Evolutionary conservation across 306 rosid species (phyloP), one percentile per base, ranked within the genome.

Genomic region (Parietaria judaica): DNA sequence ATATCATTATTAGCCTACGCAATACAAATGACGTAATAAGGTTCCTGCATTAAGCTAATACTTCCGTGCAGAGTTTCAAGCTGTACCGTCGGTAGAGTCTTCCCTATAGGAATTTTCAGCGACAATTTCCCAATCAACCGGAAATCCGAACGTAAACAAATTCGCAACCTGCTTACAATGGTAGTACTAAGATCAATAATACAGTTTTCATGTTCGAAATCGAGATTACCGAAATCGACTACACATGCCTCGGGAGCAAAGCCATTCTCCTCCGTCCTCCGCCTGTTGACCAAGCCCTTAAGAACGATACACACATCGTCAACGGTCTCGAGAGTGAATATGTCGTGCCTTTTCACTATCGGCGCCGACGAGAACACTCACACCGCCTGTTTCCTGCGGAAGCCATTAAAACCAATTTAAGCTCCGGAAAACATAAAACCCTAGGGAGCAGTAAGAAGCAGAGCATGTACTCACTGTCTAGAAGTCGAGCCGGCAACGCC

Each of bases 291-390:
- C 70, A 76, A 62, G 36, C 97, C 88, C 8, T 13, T 57, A 23
- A 86, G 36, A 34, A 77, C 4, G 63, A 90, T 23, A 54, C 47
- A 69, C 14, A 71, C 46, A 39, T 84, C 94, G 72, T 90, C 97
- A 1, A 66, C 79, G 1, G 95, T 90, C 87, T 80, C 88, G 6
- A 86, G 66, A 12, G 83, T 80, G 71, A 72, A 71, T 39, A 67
- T 15, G 65, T 84, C 90, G 47, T 70, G 58, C 55, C 84, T 77
- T 70, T 73, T 77, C 55, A 50, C 14, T 56, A 86, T 66, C 11
- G 97, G 83, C 15, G 90, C 88, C 9, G 97, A 84, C 48, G 77
- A 60, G 55, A 90, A 87, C 49, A 74, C 60, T 7, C 87, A 80
- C 68, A 72, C 7, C 3, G 88, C 80, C 67, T 59, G 73, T 61